Evolutionary conservation across 768 basidiomycete genomes (phyloP), one percentile per base, ranked within the genome.

Genomic region (Naganishia vaughanmartiniae): DNA sequence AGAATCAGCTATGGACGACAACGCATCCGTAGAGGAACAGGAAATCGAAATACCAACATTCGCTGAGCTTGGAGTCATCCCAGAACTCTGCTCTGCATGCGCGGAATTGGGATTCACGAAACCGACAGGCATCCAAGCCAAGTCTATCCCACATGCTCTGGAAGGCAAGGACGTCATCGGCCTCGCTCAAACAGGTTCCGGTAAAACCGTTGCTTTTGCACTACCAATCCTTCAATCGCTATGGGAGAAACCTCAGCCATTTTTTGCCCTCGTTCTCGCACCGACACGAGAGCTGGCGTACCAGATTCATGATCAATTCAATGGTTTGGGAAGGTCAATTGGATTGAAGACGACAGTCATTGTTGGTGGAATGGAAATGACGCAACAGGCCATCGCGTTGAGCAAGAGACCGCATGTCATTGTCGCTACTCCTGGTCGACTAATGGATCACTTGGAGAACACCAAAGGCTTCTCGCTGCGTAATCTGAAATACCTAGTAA

Each of bases 231-330:
- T 99, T 42, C 96, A 99, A 81, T 92, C 92, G 74, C 83, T 98
- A 81, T 98, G 93, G 93, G 78, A 81, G 54, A 90, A 94, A 34
- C 96, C 96, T 55, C 89, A 89, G 77, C 91, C 92, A 26, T 86
- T 95, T 48, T 99, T 93, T 79, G 93, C 93, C 17, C 90, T 92
- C 77, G 88, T 98, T 19, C 85, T 99, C 46, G 93, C 95, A 19
- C 96, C 96, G 15, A 99, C 96, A n/a, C 89, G 84, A 76, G 96
- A 99, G 83, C 84, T 99, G 75, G 96, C 96, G 36, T 94, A 90
- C 82, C 96, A 99, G 82, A 99, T 99, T 78, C 89, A 92, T n/a
- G 90, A 97, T 75, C 93, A 95, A 77, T 92, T 99, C 76, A 91
- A 94, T 74, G 87, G 91, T 1, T 83, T 99, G 42, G 96, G 96